Conservation (phyloP, 345 rosid genomes). For the Brassica incana region DNA sequence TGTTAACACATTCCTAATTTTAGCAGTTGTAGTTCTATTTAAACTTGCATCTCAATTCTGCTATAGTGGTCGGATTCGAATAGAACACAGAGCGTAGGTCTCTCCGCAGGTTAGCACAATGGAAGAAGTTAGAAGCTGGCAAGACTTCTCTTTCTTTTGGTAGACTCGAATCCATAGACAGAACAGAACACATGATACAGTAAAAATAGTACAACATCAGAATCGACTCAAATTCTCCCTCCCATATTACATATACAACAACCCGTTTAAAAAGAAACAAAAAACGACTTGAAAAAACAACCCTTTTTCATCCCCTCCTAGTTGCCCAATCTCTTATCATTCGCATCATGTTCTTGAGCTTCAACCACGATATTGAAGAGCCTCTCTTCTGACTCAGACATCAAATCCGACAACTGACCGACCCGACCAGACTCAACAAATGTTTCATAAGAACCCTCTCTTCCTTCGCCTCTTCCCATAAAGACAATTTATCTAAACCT, state of each 20-base stretch:
- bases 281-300: slow-evolving; percentile 3
- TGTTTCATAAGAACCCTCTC: slow-evolving; percentile 25
- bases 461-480: slow-evolving; percentile 20
- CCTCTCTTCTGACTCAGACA: slow-evolving; percentile 35
- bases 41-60: neutral
- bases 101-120: neutral
- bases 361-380: slow-evolving; percentile 38
- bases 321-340: neutral
- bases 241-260: slow-evolving; percentile 37
- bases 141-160: neutral
- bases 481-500: slow-evolving; percentile 11
- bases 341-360: slow-evolving; percentile 13
- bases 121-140: neutral
- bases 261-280: neutral
- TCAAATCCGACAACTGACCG: slow-evolving; percentile 32
- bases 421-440: slow-evolving; percentile 29
- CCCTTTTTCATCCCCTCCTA: neutral
- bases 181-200: neutral
- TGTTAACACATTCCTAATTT: neutral
- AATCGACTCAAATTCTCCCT: slow-evolving; percentile 32
- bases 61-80: neutral
- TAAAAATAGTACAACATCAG: slow-evolving; percentile 22
- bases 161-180: slow-evolving; percentile 20
- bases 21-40: neutral
- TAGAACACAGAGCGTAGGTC: neutral